Evolutionary conservation across 1,139 yeast genomes (phyloP).

Genomic region (Candida tunisiensis): DNA sequence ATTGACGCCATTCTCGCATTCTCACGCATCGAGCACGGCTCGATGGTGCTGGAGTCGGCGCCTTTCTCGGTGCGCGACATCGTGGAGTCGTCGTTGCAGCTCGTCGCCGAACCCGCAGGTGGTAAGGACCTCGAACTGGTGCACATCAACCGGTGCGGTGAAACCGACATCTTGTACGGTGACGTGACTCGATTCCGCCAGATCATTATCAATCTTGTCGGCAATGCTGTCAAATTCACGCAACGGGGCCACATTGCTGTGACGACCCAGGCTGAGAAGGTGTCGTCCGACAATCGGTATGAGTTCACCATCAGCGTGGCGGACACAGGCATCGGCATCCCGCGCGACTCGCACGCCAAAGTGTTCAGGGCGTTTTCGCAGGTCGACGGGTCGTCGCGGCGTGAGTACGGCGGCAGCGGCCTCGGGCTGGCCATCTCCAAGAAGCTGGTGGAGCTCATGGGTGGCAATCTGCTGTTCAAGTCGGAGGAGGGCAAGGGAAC

Average conservation of each 20-base stretch:
- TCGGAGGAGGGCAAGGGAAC: conserved; percentile 37
- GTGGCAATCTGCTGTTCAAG: conserved; percentile 35
- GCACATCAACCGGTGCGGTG: conserved; percentile 28
- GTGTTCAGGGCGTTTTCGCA: conserved; percentile 45
- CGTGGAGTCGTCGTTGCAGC: conserved; percentile 34
- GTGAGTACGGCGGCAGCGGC: conserved; percentile 46
- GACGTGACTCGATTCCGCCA: conserved; percentile 38
- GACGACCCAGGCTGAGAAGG: conserved; percentile 21
- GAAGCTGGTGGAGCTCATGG: conserved; percentile 41
- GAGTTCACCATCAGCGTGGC: conserved; percentile 28
- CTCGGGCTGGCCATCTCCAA: conserved; percentile 43
- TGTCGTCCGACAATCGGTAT: conserved; percentile 21
- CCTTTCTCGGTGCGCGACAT: conserved; percentile 36
- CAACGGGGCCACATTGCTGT: conserved; percentile 30
- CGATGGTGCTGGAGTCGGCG: conserved; percentile 28
- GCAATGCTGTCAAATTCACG: conserved; percentile 43
- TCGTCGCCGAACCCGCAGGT: conserved; percentile 36
- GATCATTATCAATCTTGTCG: conserved; percentile 35
- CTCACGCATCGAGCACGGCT: conserved; percentile 41
- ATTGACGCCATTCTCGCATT: conserved; percentile 42
- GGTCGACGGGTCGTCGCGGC: conserved; percentile 40
- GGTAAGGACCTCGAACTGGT: conserved; percentile 31
- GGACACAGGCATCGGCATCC: conserved; percentile 52
- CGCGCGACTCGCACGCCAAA: conserved; percentile 28
- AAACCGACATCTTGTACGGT: conserved; percentile 28